These are phyloP conservation scores for Erodium moschatum DNA, from an alignment of 441 rosid species.

Conservation along the genomic window DNA sequence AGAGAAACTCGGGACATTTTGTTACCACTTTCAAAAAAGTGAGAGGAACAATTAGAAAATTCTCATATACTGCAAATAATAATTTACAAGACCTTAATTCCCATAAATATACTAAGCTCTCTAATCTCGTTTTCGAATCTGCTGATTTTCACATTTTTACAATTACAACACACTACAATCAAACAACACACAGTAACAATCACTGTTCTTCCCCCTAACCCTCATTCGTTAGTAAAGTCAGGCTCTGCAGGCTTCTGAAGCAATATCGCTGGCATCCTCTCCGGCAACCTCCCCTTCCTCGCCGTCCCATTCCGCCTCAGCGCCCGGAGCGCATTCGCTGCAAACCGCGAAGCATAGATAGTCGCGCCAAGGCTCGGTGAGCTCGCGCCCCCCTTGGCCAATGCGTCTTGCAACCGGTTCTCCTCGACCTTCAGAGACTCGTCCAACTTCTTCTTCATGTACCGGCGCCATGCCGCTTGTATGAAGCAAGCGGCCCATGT, in stretches of 20 bases:
- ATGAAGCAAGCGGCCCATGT: conserved; percentile 89
- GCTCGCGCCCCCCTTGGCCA: conserved; percentile 49
- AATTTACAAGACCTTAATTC: too few relatives aligned
- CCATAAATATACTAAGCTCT: too few relatives aligned
- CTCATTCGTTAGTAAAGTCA: conserved; percentile 37
- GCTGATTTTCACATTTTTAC: too few relatives aligned
- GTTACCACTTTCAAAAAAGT: too few relatives aligned
- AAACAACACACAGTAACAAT: too few relatives aligned
- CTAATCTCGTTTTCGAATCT: too few relatives aligned
- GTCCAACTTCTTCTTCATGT: conserved; percentile 54
- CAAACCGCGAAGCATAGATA: conserved; percentile 64
- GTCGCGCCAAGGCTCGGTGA: conserved; percentile 72
- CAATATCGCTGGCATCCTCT: conserved; percentile 49
- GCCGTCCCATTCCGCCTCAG: conserved; percentile 37
- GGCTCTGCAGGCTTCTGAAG: conserved; percentile 83
- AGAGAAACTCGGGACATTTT: too few relatives aligned
- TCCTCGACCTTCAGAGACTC: conserved; percentile 62
- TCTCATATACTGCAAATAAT: too few relatives aligned
- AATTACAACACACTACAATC: too few relatives aligned
- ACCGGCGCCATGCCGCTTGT: conserved; percentile 78
- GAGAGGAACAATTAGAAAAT: too few relatives aligned
- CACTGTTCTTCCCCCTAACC: neutral
- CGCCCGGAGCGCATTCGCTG: conserved; percentile 55
- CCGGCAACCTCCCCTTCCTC: conserved; percentile 33
- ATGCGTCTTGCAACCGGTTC: conserved; percentile 58